Evolutionary conservation across 2,329 filamentous ascomycete genomes (phyloP), one percentile per base, ranked within the genome.

Genomic region (Mollisiaceae sp.): DNA sequence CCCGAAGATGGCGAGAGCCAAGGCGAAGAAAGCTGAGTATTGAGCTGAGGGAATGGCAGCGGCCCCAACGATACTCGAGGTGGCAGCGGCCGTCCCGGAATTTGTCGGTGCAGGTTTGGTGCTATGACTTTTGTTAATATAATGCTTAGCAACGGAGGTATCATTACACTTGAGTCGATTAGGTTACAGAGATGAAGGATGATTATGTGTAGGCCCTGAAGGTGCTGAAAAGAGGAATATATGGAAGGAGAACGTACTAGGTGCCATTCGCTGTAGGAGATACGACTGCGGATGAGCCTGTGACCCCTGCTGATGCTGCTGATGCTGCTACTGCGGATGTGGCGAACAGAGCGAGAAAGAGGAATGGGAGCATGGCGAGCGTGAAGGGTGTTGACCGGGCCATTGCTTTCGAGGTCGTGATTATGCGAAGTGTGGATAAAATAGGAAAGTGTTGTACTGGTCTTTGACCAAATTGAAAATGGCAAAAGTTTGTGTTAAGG

Each of bases 181-280:
- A 6, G 27, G 27, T 32, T 6, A 6, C 27, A 32, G 38, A 41
- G 38, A 4, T 41, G 38, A 20, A 39, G 58, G 41, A 27, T 14
- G 8, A 14, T 22, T 5, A 8, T 35, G 32, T 12, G 4, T 18
- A 18, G 18, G 57, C 14, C 24, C 15, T 20, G 22, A n/a, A 22
- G 32, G 18, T 20, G 11, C 8, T 18, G 50, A 11, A 24, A 39
- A 18, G 47, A 22, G n/a, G 36, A n/a, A 39, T 15, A 39, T n/a
- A 18, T 20, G 22, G 52, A 62, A 38, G 36, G 9, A 43, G 35
- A 27, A 32, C 41, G 11, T 63, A 66, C 62, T 65, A 68, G 35
- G 64, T 68, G 35, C 59, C 59, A 47, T 68, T 68, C 14, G 55
- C 41, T 14, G 47, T 50, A 8, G 58, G 58, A 4, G 59, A 35